Conservation (phyloP, 192 early-diverging fungal species). For the Backusella morwellensis region DNA sequence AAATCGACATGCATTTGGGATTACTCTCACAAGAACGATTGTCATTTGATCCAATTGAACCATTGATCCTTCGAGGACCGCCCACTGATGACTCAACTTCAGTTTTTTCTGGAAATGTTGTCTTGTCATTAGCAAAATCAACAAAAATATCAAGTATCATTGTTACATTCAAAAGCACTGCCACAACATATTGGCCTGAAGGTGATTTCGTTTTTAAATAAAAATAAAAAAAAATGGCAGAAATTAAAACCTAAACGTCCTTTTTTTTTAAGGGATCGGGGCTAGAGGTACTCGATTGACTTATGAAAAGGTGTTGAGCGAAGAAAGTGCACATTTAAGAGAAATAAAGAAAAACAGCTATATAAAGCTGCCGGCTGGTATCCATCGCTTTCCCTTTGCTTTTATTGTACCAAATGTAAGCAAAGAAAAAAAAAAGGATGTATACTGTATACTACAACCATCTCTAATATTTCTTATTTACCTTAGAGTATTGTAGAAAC, state of each 20-base stretch:
- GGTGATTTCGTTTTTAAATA: background rate
- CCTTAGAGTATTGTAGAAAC: slow-evolving; percentile 12
- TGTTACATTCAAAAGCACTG: slow-evolving; percentile 12
- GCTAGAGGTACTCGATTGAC: slow-evolving; percentile 15
- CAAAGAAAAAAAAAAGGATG: background rate
- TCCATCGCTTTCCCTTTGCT: slow-evolving; percentile 25
- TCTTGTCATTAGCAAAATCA: slow-evolving; percentile 14
- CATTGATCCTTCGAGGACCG: slow-evolving; percentile 23
- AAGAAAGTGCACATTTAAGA: slow-evolving; percentile 9
- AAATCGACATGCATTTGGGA: slow-evolving; percentile 13
- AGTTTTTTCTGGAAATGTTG: slow-evolving; percentile 14
- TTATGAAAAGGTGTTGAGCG: slow-evolving; percentile 10
- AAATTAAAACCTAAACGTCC: background rate
- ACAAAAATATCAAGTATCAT: slow-evolving; percentile 13
- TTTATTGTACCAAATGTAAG: slow-evolving; percentile 32
- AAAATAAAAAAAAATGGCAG: too few species aligned
- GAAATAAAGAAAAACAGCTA: slow-evolving; percentile 3
- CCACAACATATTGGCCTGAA: slow-evolving; percentile 24
- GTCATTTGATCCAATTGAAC: slow-evolving; percentile 25
- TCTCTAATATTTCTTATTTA: background rate
- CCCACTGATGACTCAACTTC: slow-evolving; percentile 20
- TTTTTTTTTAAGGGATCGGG: slow-evolving; percentile 6
- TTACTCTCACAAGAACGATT: slow-evolving; percentile 20
- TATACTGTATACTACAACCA: too few species aligned
- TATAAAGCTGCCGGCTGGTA: slow-evolving; percentile 10